phyloP scores from a whole-genome alignment of 805 yeast species.

The Kuraishia borneana region DNA sequence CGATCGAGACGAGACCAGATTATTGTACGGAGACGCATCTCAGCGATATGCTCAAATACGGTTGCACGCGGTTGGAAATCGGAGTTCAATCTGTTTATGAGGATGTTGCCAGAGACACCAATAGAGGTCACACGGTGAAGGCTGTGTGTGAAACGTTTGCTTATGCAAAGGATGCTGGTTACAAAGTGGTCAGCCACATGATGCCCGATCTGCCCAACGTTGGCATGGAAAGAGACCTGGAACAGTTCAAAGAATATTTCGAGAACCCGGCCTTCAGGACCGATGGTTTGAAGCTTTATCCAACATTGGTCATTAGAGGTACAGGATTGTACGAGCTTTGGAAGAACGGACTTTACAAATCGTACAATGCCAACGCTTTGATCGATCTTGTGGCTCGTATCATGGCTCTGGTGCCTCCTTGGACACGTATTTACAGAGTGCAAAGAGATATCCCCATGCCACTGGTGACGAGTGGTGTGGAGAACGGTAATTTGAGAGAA shows the following conservation, averaged over 20 bases:
- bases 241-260: slow-evolving; percentile 92
- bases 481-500: slow-evolving; percentile 93
- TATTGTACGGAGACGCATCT: slow-evolving; percentile 94
- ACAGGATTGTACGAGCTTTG: slow-evolving; percentile 95
- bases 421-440: slow-evolving; percentile 98
- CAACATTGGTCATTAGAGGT: slow-evolving; percentile 93
- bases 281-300: slow-evolving; percentile 91
- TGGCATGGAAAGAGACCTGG: slow-evolving; percentile 96
- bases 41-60: slow-evolving; percentile 91
- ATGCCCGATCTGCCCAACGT: slow-evolving; percentile 99
- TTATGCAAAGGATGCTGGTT: slow-evolving; percentile 96
- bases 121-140: slow-evolving; percentile 94
- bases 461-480: slow-evolving; percentile 93
- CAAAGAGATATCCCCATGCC: slow-evolving; percentile 99
- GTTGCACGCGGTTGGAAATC: slow-evolving; percentile 92
- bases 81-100: slow-evolving; percentile 97
- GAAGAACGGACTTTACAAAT: slow-evolving; percentile 91
- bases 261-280: slow-evolving; percentile 96
- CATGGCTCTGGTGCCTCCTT: slow-evolving; percentile 93
- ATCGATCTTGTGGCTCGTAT: slow-evolving; percentile 94
- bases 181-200: slow-evolving; percentile 96
- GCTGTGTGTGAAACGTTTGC: slow-evolving; percentile 94
- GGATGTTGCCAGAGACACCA: slow-evolving; percentile 97
- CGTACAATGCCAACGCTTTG: slow-evolving; percentile 88
- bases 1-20: slow-evolving; percentile 97